A percentile compares a stretch with the other conserved stretches of the same genome.
These are phyloP conservation scores for Wickerhamiella infanticola DNA, from an alignment of 1,139 yeast genomes.

Conservation along the genomic window DNA sequence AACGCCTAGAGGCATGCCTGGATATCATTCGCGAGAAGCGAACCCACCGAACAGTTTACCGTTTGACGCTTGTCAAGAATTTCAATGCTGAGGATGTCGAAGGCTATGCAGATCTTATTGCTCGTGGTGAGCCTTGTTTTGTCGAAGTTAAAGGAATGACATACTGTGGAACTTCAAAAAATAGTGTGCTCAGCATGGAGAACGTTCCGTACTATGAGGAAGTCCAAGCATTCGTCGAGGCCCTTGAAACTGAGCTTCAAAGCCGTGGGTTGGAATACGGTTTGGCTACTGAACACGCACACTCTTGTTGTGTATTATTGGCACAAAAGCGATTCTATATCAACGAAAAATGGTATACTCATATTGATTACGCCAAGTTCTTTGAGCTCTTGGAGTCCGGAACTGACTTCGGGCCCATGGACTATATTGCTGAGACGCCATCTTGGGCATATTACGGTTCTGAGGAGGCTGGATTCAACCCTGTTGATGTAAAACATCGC, in stretches of 20 bases:
- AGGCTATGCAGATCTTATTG: slow-evolving; percentile 84
- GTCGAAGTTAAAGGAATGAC: slow-evolving; percentile 92
- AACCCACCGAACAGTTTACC: slow-evolving; percentile 65
- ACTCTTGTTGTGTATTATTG: slow-evolving; percentile 77
- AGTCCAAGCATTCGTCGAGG: slow-evolving; percentile 58
- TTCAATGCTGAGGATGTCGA: slow-evolving; percentile 71
- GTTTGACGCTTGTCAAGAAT: slow-evolving; percentile 82
- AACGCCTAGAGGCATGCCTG: slow-evolving; percentile 62
- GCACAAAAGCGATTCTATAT: slow-evolving; percentile 62
- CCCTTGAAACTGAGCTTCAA: slow-evolving; percentile 41
- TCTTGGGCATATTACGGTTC: slow-evolving; percentile 88
- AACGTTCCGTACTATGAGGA: slow-evolving; percentile 91
- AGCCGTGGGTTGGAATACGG: slow-evolving; percentile 58
- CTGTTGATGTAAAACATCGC: slow-evolving; percentile 39
- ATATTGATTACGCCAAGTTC: slow-evolving; percentile 66
- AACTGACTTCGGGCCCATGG: slow-evolving; percentile 56
- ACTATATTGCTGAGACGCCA: slow-evolving; percentile 69
- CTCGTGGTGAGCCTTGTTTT: slow-evolving; percentile 67
- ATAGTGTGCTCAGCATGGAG: slow-evolving; percentile 86
- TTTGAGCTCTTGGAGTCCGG: slow-evolving; percentile 49
- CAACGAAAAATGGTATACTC: slow-evolving; percentile 72
- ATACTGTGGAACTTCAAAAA: slow-evolving; percentile 73
- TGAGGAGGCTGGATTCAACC: slow-evolving; percentile 75
- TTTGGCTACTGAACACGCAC: slow-evolving; percentile 91
- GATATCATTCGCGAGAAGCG: slow-evolving; percentile 65